Evolutionary conservation across 1,139 yeast species (phyloP), one percentile per base, ranked within the genome.

Genomic region (Diutina sp.): DNA sequence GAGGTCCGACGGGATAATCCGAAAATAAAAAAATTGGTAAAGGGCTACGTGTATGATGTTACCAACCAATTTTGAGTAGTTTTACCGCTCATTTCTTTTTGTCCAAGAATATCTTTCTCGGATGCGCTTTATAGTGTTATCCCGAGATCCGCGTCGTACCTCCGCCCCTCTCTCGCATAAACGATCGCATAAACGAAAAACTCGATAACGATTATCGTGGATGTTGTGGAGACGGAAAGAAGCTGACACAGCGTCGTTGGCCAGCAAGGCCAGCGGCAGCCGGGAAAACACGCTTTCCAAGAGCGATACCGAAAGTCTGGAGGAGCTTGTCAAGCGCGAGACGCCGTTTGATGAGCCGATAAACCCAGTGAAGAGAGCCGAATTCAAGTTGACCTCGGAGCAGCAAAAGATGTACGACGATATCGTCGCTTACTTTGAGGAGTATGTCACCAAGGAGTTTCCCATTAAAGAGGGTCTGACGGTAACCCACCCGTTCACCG

Each of bases 301-400:
- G n/a, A 32, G 53, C 35, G 53, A 50, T 28, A n/a, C 32, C 28
- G 32, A 45, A 9, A 32, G 21, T 6, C 38, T 12, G 48, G 38
- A 35, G 6, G 28, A 9, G 18, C 67, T 67, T 53, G 66, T 72
- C 50, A 73, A 73, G 60, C 64, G 79, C 58, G 67, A 71, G 55
- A 66, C 62, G 1, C 80, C 80, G 1, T 76, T 76, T 60, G 78
- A 73, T 46, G 59, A 68, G 28, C 80, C 80, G 0, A 61, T 74
- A 7, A 67, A 69, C 57, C 74, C 77, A 4, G 64, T 72, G 25
- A 66, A 64, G 56, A 64, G 68, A 3, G 77, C 77, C 0, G 65
- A 55, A 1, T 63, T 66, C 51, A 54, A 62, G 7, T 66, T 61
- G 35, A 55, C 57, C 7, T 55, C 53, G 18, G 56, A 54, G 21